phyloP scores from a whole-genome alignment of 78 protist species.

The Mastigamoeba balamuthi region DNA sequence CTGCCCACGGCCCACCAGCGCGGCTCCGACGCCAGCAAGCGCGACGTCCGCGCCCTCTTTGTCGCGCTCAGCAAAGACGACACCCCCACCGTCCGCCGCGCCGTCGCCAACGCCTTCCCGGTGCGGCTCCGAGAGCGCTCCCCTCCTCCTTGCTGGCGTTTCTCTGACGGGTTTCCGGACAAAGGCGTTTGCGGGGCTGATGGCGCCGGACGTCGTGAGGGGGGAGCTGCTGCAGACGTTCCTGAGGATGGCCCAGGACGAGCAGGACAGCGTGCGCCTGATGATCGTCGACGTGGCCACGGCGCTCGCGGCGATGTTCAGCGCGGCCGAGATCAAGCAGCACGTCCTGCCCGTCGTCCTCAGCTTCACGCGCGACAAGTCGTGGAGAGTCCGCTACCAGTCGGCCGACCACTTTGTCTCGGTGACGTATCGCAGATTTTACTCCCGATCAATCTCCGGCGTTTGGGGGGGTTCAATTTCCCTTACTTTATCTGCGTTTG shows the following conservation, averaged over 20 bases:
- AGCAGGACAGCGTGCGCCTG: conserved; percentile 92
- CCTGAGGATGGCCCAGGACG: conserved; percentile 61
- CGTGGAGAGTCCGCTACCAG: conserved; percentile 94
- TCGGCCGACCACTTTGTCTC: conserved; percentile 81
- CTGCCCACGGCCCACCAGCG: conserved; percentile 56
- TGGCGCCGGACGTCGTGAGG: conserved; percentile 43
- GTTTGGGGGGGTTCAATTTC: too few species aligned
- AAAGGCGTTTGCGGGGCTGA: conserved; percentile 39
- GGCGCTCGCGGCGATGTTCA: conserved; percentile 44
- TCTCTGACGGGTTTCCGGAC: neutral
- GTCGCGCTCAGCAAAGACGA: conserved; percentile 77
- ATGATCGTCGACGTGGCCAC: conserved; percentile 80
- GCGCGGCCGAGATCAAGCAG: conserved; percentile 42
- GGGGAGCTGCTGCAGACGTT: conserved; percentile 76
- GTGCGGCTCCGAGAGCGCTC: too few species aligned
- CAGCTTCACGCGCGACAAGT: conserved; percentile 62
- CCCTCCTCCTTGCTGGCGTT: too few species aligned
- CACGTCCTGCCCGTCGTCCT: conserved; percentile 52
- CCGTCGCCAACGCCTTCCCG: conserved; percentile 72
- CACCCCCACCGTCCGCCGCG: conserved; percentile 91
- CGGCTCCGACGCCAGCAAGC: conserved; percentile 27
- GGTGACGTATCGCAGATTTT: too few species aligned
- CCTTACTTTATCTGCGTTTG: too few species aligned
- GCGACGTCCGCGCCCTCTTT: conserved; percentile 42
- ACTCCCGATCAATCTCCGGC: too few species aligned